phyloP scores from a whole-genome alignment of 306 rosid species.

The Medicago arabica region DNA sequence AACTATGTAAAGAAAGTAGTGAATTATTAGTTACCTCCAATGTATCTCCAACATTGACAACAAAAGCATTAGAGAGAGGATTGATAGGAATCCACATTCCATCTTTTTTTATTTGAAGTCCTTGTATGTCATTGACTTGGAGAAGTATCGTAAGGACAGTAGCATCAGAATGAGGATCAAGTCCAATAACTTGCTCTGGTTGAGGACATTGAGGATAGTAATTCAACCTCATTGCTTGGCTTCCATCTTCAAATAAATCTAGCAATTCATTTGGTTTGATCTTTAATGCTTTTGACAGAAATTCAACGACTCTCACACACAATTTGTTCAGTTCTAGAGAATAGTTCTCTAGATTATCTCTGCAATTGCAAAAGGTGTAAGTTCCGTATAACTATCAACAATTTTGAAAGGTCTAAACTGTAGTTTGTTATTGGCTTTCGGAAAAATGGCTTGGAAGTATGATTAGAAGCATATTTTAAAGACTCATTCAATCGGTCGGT shows the following conservation, averaged over 20 bases:
- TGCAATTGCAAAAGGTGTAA: neutral
- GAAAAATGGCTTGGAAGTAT: too few relatives aligned
- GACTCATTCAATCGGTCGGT: too few relatives aligned
- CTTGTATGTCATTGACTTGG: conserved; percentile 1
- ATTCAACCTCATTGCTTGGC: neutral
- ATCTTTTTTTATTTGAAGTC: conserved; percentile 31
- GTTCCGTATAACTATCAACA: too few relatives aligned
- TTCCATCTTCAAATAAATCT: neutral
- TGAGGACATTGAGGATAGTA: conserved; percentile 5
- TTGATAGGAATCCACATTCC: conserved; percentile 42
- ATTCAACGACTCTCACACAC: neutral
- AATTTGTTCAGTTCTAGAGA: neutral
- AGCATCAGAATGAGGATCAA: conserved; percentile 5
- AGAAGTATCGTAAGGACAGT: neutral
- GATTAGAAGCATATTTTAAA: too few relatives aligned
- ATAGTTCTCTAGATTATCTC: neutral
- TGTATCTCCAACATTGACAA: neutral
- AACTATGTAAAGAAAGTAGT: too few relatives aligned
- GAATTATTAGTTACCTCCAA: neutral
- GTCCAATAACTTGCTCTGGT: neutral
- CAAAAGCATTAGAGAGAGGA: conserved; percentile 12
- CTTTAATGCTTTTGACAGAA: neutral
- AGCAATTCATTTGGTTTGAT: neutral
- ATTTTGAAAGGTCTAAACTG: too few relatives aligned
- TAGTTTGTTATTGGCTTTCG: too few relatives aligned